These are phyloP conservation scores for Pisolithus orientalis DNA, from an alignment of 768 basidiomycete genomes.

Conservation along the genomic window DNA sequence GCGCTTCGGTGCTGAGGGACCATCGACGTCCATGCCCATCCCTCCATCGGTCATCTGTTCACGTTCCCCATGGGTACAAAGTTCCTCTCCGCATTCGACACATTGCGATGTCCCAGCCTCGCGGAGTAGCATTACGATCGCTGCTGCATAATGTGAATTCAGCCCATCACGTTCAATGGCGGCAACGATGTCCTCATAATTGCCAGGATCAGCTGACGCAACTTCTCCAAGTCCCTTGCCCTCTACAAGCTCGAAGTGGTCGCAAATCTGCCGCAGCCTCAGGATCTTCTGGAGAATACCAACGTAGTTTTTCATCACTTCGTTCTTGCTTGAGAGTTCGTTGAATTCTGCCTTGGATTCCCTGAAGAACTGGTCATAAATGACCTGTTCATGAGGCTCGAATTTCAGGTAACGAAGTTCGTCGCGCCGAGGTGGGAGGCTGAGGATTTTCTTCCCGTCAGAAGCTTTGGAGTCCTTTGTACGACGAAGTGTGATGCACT, in stretches of 20 bases:
- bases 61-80: constrained; percentile 46
- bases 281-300: constrained; percentile 95
- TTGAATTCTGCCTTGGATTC: constrained; percentile 92
- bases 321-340: constrained; percentile 79
- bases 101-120: constrained; percentile 89
- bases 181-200: constrained; percentile 73
- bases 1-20: constrained; percentile 42
- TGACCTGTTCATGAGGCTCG: constrained; percentile 69
- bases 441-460: constrained; percentile 79
- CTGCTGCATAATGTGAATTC: constrained; percentile 62
- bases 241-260: constrained; percentile 87
- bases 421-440: constrained; percentile 87
- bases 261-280: constrained; percentile 95
- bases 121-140: constrained; percentile 79
- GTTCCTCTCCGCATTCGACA: constrained; percentile 78
- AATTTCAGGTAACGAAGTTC: constrained; percentile 83
- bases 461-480: constrained; percentile 85
- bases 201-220: constrained; percentile 41
- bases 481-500: constrained; percentile 90
- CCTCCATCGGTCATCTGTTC: constrained; percentile 35
- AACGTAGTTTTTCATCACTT: constrained; percentile 98
- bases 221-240: constrained; percentile 51
- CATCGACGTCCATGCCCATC: constrained; percentile 43
- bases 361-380: constrained; percentile 85
- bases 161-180: constrained; percentile 77